Percentiles rank a stretch among this genome's conserved stretches.
These are phyloP conservation scores for Fusarium anthophilum DNA, from an alignment of 2,329 filamentous ascomycete genomes.

Conservation along the genomic window DNA sequence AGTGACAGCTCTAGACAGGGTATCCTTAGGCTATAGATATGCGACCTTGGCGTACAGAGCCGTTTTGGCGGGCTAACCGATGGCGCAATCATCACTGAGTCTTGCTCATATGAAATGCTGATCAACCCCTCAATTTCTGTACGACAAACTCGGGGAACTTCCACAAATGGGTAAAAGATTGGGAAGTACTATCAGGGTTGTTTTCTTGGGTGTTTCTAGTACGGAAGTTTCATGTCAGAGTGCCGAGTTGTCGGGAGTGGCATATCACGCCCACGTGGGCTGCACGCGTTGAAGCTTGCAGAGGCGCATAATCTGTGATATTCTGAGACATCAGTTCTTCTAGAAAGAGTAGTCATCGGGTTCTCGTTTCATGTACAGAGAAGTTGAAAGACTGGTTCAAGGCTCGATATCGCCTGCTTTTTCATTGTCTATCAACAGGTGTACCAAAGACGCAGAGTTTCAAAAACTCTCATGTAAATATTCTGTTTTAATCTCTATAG, in stretches of 20 bases:
- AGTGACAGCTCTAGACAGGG: background rate
- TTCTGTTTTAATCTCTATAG: background rate
- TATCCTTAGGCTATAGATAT: background rate
- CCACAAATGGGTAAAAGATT: background rate
- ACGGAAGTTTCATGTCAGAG: slow-evolving; percentile 3
- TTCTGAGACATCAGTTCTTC: background rate
- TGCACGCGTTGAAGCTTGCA: no score
- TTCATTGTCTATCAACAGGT: background rate
- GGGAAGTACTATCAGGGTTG: background rate
- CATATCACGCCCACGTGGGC: background rate
- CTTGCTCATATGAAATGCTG: slow-evolving; percentile 31
- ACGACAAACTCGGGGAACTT: background rate
- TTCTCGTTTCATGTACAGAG: no score
- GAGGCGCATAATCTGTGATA: background rate
- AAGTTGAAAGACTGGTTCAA: no score
- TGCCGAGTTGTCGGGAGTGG: background rate
- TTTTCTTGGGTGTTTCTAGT: background rate
- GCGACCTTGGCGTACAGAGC: background rate
- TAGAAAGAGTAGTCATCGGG: background rate
- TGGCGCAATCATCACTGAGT: slow-evolving; percentile 32
- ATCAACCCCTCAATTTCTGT: background rate
- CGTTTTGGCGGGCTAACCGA: background rate
- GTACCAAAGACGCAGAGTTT: background rate
- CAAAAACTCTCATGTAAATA: background rate
- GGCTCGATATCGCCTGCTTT: background rate